A percentile compares a stretch with the other conserved stretches of the same genome.
These are phyloP conservation scores for Suillus occidentalis DNA, from an alignment of 768 basidiomycete genomes.

Conservation along the genomic window DNA sequence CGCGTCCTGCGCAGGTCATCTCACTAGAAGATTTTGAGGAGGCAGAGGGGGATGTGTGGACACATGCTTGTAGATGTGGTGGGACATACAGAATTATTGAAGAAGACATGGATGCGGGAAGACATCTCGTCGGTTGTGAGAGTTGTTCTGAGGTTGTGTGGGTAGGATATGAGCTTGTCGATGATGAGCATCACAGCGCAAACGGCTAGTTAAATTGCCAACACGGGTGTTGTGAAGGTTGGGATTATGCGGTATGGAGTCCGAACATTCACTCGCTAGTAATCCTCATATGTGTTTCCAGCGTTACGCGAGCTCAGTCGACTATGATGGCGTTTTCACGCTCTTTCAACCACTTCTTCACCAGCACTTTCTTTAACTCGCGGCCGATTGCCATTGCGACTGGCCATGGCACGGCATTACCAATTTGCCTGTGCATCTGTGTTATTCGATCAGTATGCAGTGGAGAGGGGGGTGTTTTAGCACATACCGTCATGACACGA, in stretches of 20 bases:
- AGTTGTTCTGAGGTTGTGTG: constrained; percentile 82
- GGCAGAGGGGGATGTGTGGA: constrained; percentile 45
- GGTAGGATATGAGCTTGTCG: constrained; percentile 74
- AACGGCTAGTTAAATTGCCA: neutral
- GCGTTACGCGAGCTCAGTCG: constrained; percentile 21
- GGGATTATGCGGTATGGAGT: neutral
- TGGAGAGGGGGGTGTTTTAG: neutral
- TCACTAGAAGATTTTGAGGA: constrained; percentile 74
- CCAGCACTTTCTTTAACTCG: constrained; percentile 52
- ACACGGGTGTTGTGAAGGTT: neutral
- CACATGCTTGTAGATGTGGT: constrained; percentile 72
- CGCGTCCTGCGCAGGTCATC: constrained; percentile 74
- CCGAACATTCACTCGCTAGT: neutral
- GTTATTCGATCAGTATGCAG: constrained; percentile 1
- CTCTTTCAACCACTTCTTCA: constrained; percentile 50
- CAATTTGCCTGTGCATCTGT: constrained; percentile 80
- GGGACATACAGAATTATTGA: constrained; percentile 59
- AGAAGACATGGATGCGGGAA: constrained; percentile 64
- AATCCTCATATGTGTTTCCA: neutral
- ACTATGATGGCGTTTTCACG: constrained; percentile 37
- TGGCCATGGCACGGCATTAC: constrained; percentile 76
- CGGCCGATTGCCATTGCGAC: constrained; percentile 64
- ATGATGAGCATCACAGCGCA: constrained; percentile 26
- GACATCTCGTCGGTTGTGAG: constrained; percentile 69
- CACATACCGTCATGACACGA: constrained; percentile 60